Conservation (phyloP, 345 rosid species). For the Boechera stricta region DNA sequence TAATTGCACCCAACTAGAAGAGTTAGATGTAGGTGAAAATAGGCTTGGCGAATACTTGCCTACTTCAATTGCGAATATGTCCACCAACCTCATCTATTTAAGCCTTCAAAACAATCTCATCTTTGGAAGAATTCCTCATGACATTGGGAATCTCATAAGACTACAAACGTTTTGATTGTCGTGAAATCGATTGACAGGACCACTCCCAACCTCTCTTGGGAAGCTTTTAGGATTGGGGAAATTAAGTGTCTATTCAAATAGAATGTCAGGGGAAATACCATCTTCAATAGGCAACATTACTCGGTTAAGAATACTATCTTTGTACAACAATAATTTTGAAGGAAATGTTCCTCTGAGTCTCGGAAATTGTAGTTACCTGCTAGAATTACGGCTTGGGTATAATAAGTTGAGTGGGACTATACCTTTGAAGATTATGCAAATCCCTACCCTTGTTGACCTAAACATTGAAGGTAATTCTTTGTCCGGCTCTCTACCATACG, state of each 20-base stretch:
- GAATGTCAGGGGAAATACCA: not conserved
- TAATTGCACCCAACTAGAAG: not conserved
- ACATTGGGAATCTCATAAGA: not conserved
- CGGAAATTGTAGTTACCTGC: too few species aligned
- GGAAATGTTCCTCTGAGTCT: too few species aligned
- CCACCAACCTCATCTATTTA: fast-evolving
- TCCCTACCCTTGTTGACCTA: too few species aligned
- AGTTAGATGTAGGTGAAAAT: not conserved
- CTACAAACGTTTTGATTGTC: fast-evolving
- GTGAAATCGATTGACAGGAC: not conserved
- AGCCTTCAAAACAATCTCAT: not conserved
- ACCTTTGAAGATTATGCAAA: too few species aligned
- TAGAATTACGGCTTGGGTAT: too few species aligned
- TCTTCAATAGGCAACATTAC: conserved; percentile 1
- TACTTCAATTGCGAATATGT: not conserved
- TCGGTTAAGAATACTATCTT: too few species aligned
- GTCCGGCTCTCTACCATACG: too few species aligned
- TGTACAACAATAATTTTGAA: too few species aligned
- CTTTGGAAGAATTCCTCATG: not conserved
- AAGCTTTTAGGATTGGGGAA: not conserved
- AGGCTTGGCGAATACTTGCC: conserved; percentile 8
- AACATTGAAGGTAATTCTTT: too few species aligned
- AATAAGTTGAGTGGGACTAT: too few species aligned
- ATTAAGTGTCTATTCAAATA: too few species aligned
- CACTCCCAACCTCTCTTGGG: conserved; percentile 7